phyloP scores from a whole-genome alignment of 441 rosid species.

The Gossypium davidsonii region DNA sequence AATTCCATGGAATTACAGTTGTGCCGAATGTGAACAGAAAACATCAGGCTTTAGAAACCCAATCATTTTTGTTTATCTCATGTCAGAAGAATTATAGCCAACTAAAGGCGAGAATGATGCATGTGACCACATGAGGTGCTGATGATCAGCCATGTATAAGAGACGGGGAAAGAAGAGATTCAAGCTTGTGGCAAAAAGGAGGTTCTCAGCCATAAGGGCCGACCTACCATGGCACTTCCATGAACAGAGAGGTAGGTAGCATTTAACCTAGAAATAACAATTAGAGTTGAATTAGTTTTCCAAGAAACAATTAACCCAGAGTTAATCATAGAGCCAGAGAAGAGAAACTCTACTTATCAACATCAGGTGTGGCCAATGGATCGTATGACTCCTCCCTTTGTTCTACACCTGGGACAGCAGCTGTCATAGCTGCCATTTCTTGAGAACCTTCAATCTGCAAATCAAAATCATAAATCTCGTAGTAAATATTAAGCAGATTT shows the following conservation, averaged over 20 bases:
- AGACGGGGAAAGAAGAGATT: not conserved
- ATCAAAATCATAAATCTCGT: not conserved
- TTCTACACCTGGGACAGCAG: constrained; percentile 48
- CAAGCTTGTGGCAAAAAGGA: constrained; percentile 47
- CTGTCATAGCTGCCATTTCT: constrained; percentile 43
- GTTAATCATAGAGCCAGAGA: not conserved
- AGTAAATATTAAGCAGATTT: not conserved
- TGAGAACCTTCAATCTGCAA: constrained; percentile 69
- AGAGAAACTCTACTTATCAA: constrained; percentile 51
- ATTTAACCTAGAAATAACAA: constrained; percentile 58
- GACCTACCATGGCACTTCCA: constrained; percentile 65
- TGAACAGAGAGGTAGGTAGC: constrained; percentile 71
- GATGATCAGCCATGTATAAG: not conserved
- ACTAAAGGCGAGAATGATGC: not conserved
- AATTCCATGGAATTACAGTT: not conserved
- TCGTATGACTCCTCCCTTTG: constrained; percentile 69
- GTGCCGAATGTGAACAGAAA: not conserved
- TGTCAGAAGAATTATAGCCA: not conserved
- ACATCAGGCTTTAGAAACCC: not conserved
- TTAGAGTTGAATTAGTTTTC: constrained; percentile 13
- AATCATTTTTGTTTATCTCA: not conserved
- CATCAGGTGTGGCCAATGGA: constrained; percentile 82
- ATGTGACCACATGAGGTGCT: not conserved
- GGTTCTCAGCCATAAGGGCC: constrained; percentile 61
- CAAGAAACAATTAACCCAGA: constrained; percentile 4